Percentiles rank a stretch among this genome's conserved stretches.
Conservation (phyloP, 345 rosid species). For the Boechera retrofracta region DNA sequence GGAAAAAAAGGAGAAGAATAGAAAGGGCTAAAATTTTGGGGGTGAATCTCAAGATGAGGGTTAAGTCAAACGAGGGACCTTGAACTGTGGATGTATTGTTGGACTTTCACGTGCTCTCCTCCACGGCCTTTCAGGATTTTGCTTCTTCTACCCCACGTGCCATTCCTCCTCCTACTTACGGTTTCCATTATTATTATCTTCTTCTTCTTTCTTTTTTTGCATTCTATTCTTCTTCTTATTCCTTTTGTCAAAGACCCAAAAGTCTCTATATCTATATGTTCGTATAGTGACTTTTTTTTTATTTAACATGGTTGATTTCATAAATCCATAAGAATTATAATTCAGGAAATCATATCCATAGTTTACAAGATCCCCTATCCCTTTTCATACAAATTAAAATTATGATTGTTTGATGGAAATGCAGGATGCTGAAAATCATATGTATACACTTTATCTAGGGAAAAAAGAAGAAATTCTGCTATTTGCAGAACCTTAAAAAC, state of each 20-base stretch:
- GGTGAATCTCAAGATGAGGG: slow-evolving; percentile 34
- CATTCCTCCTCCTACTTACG: slow-evolving; percentile 29
- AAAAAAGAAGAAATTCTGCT: not conserved
- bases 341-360: slow-evolving; percentile 17
- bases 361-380: not conserved
- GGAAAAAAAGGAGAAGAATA: not conserved
- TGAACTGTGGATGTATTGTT: slow-evolving; percentile 48
- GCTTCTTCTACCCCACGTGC: slow-evolving; percentile 47
- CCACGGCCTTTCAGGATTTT: slow-evolving; percentile 44
- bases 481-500: slow-evolving; percentile 8
- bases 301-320: not conserved
- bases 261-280: slow-evolving; percentile 10
- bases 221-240: slow-evolving; percentile 13
- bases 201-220: not conserved
- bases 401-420: slow-evolving; percentile 3
- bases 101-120: slow-evolving; percentile 48
- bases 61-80: slow-evolving; percentile 50
- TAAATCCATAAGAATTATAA: not conserved
- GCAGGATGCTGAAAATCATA: not conserved
- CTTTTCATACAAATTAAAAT: not conserved
- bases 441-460: not conserved
- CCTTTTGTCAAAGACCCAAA: slow-evolving; percentile 23
- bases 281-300: not conserved
- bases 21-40: not conserved
- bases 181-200: slow-evolving; percentile 7